Evolutionary conservation across 371 early-diverging fungal species (phyloP).

Genomic region (Lichtheimia ornata): DNA sequence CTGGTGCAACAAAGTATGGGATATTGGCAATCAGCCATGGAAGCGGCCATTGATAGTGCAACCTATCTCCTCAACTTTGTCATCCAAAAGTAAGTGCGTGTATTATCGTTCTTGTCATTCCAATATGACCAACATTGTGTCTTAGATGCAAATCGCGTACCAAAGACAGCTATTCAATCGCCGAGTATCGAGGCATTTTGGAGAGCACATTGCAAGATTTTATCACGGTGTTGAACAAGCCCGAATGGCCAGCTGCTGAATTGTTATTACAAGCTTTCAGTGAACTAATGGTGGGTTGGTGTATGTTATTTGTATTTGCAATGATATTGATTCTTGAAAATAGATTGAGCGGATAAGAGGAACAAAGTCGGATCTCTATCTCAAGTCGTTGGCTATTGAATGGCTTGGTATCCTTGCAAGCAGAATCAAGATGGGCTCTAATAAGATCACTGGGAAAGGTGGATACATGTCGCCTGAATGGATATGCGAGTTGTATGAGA

Average conservation of each 20-base stretch:
- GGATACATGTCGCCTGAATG: conserved; percentile 34
- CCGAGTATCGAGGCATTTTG: conserved; percentile 75
- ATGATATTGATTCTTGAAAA: neutral
- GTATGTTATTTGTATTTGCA: neutral
- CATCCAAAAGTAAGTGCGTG: conserved; percentile 50
- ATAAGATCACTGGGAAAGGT: conserved; percentile 16
- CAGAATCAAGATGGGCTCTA: conserved; percentile 44
- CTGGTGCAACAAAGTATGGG: conserved; percentile 21
- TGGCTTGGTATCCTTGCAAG: conserved; percentile 70
- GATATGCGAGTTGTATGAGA: conserved; percentile 30
- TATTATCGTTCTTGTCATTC: neutral
- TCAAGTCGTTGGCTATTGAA: conserved; percentile 75
- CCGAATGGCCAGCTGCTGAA: conserved; percentile 93
- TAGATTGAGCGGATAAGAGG: conserved; percentile 63
- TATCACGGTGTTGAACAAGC: conserved; percentile 70
- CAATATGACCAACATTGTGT: neutral
- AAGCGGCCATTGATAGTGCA: conserved; percentile 62
- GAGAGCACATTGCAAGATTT: conserved; percentile 76
- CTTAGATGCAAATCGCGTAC: conserved; percentile 58
- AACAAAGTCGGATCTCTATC: conserved; percentile 55
- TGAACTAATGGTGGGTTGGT: conserved; percentile 1
- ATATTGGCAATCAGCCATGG: conserved; percentile 43
- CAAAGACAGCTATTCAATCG: conserved; percentile 49
- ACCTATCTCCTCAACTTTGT: conserved; percentile 68
- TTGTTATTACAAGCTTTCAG: conserved; percentile 14